Evolutionary conservation across 2,329 filamentous ascomycete genomes (phyloP), one percentile per base, ranked within the genome.

Genomic region (Apiospora sp.): DNA sequence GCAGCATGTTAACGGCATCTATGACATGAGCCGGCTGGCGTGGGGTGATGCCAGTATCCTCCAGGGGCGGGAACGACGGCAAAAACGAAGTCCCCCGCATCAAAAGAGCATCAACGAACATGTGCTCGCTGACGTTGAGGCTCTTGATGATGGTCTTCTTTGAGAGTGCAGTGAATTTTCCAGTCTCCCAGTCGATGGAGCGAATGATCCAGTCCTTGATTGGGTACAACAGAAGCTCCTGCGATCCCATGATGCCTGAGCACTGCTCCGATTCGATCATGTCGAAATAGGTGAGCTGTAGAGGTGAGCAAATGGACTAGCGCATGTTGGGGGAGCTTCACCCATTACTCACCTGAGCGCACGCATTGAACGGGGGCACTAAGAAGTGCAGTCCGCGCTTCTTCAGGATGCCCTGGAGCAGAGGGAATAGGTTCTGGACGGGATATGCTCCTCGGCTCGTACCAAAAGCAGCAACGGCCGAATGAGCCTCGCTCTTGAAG

Each of bases 391-490:
- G 85, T 1, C 88, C 87, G 74, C 92, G 89, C 75, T 91, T 86
- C 77, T 89, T 87, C 70, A 98, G 87, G 71, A 96, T 91, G 43
- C 87, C 86, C 82, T 97, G 94, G 51, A 98, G 87, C 71, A 94
- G 89, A 71, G 92, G 91, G 78, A 93, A 94, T 69, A 98, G 89
- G 72, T 92, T 90, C 79, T 93, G 90, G 54, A 93, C 87, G 71
- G 87, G 88, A 77, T 92, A 92, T 54, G 93, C 92, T 75, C 91
- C 92, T 77, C 92, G 92, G 80, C 92, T 92, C 68, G 84, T 82
- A 75, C 95, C 95, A 84, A 98, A 98, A n/a, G 92, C 92, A 72
- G 89, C 86, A 8, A 98, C 96, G 22, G 96, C 95, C 76, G 93
- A 89, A 75, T 93, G 90, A 19, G 95, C 94, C 77, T 94, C 88